A percentile compares a stretch with the other conserved stretches of the same genome.
Conservation (phyloP, 2,329 filamentous ascomycete species). For the Triangularia verruculosa region DNA sequence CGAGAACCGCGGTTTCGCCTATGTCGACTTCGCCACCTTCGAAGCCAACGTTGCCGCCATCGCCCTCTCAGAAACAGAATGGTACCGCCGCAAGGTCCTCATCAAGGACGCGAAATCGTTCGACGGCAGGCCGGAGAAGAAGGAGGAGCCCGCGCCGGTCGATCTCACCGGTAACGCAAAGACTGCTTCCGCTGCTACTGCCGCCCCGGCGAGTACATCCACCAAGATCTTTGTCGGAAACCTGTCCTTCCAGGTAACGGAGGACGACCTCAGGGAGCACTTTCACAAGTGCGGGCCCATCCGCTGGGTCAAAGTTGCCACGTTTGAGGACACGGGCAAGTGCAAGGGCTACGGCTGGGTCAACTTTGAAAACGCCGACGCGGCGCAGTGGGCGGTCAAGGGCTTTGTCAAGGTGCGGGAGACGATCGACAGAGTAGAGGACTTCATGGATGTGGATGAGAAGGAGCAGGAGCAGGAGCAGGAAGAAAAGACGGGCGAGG, state of each 20-base stretch:
- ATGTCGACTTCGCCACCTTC: constrained; percentile 81
- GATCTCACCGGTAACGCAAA: constrained; percentile 25
- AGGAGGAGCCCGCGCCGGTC: constrained; percentile 42
- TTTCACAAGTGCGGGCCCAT: constrained; percentile 84
- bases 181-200: constrained; percentile 28
- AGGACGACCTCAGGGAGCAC: constrained; percentile 75
- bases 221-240: constrained; percentile 92
- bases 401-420: constrained; percentile 74
- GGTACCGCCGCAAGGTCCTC: constrained; percentile 74
- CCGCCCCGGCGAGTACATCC: constrained; percentile 36
- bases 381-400: constrained; percentile 72
- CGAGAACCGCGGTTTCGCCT: constrained; percentile 91
- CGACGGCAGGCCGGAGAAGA: constrained; percentile 81
- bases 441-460: constrained; percentile 56
- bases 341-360: constrained; percentile 98
- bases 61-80: constrained; percentile 77
- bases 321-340: constrained; percentile 94
- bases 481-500: constrained; percentile 39
- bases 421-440: constrained; percentile 59
- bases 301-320: constrained; percentile 81
- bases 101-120: constrained; percentile 93
- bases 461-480: constrained; percentile 60
- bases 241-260: constrained; percentile 75
- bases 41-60: constrained; percentile 73
- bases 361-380: constrained; percentile 76